Evolutionary conservation across 2,329 filamentous ascomycete genomes (phyloP), one percentile per base, ranked within the genome.

Genomic region (Aspergillus hiratsukae): DNA sequence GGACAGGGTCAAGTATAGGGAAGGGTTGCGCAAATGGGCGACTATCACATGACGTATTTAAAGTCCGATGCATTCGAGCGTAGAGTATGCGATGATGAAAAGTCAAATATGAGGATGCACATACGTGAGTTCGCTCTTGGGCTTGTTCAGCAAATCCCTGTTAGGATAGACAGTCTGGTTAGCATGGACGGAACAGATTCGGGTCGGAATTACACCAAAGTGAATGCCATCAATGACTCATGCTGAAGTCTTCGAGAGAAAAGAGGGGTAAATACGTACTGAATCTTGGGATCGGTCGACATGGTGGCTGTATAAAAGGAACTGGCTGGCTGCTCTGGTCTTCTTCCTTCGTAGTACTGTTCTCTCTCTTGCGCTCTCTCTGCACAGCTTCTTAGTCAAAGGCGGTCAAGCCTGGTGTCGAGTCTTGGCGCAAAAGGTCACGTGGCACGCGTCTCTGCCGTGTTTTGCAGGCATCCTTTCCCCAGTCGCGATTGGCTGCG

Each of bases 121-220:
- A 67, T 86, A 95, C 91, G 91, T 96, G 77, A 96, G 88, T 74
- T 97, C 92, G 70, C 83, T 86, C 77, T 91, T 90, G 64, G 90
- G 87, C 83, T 96, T 96, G 75, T 84, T 87, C 64, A 95, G 85
- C 69, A 96, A 86, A 76, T 96, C 91, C 78, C 91, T 95, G 73
- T 58, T 58, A 17, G 51, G 45, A 49, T 19, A 64, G 77, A 69
- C 78, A 72, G 57, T 43, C 59, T 61, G 41, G 48, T 56, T 50
- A 61, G 52, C 52, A 56, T n/a, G 19, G 55, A 46, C 55, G 51
- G 48, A 52, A 54, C 52, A 35, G 52, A 28, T 48, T 37, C 45
- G 21, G 43, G 25, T 37, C 41, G 50, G 14, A 37, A 52, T 50
- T 21, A 28, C 31, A 52, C 41, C 53, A 49, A 23, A 27, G n/a